A percentile compares a stretch with the other conserved stretches of the same genome.
phyloP scores from a whole-genome alignment of 148 eudicot genomes.

The Amaranthus cruentus region DNA sequence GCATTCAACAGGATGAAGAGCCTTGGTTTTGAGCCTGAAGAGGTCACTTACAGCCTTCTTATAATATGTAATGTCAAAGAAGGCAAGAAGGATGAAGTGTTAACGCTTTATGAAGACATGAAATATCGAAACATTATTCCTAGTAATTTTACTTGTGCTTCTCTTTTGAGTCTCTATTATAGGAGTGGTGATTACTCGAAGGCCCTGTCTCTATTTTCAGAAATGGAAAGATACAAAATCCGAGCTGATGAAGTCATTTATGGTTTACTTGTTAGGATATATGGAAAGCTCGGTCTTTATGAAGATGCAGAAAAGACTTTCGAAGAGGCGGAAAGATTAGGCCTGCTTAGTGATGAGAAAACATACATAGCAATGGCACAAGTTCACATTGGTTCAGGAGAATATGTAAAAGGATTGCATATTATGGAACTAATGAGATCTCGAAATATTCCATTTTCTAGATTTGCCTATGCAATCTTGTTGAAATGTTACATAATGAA shows the following conservation, averaged over 20 bases:
- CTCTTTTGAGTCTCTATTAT: constrained; percentile 63
- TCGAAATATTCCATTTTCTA: constrained; percentile 49
- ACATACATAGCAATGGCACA: constrained; percentile 89
- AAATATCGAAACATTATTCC: constrained; percentile 49
- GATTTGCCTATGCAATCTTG: constrained; percentile 52
- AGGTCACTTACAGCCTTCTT: constrained; percentile 73
- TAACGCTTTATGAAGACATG: constrained; percentile 73
- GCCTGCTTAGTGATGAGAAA: constrained; percentile 64
- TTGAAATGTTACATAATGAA: constrained; percentile 62
- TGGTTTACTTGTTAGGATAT: constrained; percentile 80
- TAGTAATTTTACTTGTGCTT: constrained; percentile 85
- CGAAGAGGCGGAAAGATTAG: constrained; percentile 54
- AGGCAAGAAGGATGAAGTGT: constrained; percentile 45
- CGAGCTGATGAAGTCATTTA: constrained; percentile 78
- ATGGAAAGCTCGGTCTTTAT: constrained; percentile 84
- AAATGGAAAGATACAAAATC: constrained; percentile 68
- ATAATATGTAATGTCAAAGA: constrained; percentile 47
- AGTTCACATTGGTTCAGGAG: constrained; percentile 63
- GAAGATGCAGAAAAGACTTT: constrained; percentile 82
- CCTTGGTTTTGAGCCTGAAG: constrained; percentile 71
- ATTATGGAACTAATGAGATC: constrained; percentile 62
- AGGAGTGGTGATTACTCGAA: constrained; percentile 70
- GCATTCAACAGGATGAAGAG: constrained; percentile 63
- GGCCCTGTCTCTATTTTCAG: constrained; percentile 74
- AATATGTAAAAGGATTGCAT: constrained; percentile 50